Evolutionary conservation across 2,329 filamentous ascomycete genomes (phyloP).

Genomic region (Scytalidium lignicola): DNA sequence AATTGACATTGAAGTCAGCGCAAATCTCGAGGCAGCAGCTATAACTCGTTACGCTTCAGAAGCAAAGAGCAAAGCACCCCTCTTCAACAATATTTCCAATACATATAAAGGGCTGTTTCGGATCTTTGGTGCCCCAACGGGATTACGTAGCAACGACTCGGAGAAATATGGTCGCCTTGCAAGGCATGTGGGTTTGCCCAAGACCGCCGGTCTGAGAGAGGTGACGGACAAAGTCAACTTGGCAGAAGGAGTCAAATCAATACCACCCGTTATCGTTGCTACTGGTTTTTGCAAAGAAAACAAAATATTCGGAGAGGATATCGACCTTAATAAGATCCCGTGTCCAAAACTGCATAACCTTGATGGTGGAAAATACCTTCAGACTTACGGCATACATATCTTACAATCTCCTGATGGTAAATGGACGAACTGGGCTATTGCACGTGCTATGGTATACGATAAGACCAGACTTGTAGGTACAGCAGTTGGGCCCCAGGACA

Average conservation of each 20-base stretch:
- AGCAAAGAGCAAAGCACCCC: conserved; percentile 39
- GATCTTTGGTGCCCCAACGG: conserved; percentile 40
- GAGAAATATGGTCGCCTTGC: conserved; percentile 37
- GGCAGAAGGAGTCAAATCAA: conserved; percentile 28
- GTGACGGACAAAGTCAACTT: conserved; percentile 38
- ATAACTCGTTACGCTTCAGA: conserved; percentile 42
- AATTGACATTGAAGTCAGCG: conserved; percentile 37
- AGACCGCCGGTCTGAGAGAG: conserved; percentile 30
- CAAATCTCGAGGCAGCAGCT: conserved; percentile 40
- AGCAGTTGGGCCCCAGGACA: conserved; percentile 41
- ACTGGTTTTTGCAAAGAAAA: conserved; percentile 40
- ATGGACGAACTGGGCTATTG: conserved; percentile 45
- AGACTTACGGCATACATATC: conserved; percentile 45
- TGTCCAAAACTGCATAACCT: conserved; percentile 36
- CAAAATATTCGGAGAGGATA: conserved; percentile 30
- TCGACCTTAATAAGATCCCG: conserved; percentile 39
- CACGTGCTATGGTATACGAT: conserved; percentile 41
- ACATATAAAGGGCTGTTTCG: conserved; percentile 39
- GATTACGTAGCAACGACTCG: conserved; percentile 27
- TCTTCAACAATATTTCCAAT: conserved; percentile 48
- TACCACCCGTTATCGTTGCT: conserved; percentile 28
- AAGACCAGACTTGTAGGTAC: conserved; percentile 35
- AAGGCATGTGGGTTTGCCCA: conserved; percentile 35
- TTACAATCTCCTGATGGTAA: conserved; percentile 37
- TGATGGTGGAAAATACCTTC: conserved; percentile 46